These are phyloP conservation scores for Pythium biforme DNA, from an alignment of 352 stramenopile genomes.

Conservation along the genomic window DNA sequence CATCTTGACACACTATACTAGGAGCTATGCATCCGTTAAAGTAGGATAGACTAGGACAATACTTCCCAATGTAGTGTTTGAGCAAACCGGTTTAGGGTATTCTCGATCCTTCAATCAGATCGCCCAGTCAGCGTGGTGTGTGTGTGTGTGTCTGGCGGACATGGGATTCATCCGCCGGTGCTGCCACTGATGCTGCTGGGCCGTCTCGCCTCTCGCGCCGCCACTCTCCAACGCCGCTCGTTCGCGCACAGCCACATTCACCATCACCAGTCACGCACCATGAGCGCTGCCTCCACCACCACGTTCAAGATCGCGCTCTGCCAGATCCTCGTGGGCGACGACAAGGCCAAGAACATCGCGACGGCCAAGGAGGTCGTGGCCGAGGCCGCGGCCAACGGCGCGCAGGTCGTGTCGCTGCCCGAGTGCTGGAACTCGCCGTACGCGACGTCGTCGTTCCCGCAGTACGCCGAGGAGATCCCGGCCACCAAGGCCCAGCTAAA, in stretches of 20 bases:
- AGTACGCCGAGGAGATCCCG: conserved; percentile 97
- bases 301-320: conserved; percentile 94
- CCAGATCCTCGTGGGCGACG: conserved; percentile 92
- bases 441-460: conserved; percentile 95
- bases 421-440: conserved; percentile 98
- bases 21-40: background rate
- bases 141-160: too few species aligned
- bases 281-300: conserved; percentile 11
- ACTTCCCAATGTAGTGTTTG: conserved; percentile 28
- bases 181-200: conserved; percentile 23
- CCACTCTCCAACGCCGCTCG: conserved; percentile 24
- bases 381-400: conserved; percentile 69
- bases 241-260: conserved; percentile 17
- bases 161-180: background rate
- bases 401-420: conserved; percentile 90
- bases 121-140: background rate
- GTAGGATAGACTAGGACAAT: conserved; percentile 4
- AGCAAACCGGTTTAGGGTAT: conserved; percentile 26
- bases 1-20: background rate
- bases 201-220: conserved; percentile 21
- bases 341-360: conserved; percentile 87
- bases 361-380: conserved; percentile 59
- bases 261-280: conserved; percentile 9
- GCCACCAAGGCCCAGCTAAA: conserved; percentile 50
- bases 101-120: background rate